A percentile compares a stretch with the other conserved stretches of the same genome.
Conservation (phyloP, 139 green algal genomes). For the Pseudopediastrum boryanum region DNA sequence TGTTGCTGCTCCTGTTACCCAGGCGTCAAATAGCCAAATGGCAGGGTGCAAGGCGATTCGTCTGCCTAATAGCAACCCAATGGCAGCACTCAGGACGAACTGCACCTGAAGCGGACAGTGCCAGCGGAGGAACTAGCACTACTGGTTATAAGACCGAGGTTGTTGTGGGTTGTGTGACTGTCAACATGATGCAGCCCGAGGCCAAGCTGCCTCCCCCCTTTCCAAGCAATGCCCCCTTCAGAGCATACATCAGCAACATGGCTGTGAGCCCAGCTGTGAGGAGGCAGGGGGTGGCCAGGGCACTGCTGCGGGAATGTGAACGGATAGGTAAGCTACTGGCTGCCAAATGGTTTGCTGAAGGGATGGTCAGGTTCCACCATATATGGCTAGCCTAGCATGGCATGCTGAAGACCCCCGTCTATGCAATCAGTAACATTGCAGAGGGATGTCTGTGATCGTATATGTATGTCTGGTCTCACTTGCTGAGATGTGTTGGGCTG, state of each 20-base stretch:
- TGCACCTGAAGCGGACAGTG: constrained; percentile 4
- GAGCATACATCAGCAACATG: constrained; percentile 75
- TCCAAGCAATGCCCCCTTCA: constrained; percentile 56
- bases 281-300: constrained; percentile 51
- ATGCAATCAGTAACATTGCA: neutral
- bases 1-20: too few relatives aligned
- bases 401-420: neutral
- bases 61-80: constrained; percentile 13
- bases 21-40: constrained; percentile 31
- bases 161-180: constrained; percentile 10
- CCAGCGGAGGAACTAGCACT: neutral
- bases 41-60: neutral
- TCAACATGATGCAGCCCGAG: constrained; percentile 48
- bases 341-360: too few relatives aligned
- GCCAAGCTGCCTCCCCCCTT: constrained; percentile 75
- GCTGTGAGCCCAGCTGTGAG: constrained; percentile 51
- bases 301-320: constrained; percentile 57
- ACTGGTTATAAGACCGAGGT: neutral
- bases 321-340: constrained; percentile 58
- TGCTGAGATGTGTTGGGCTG: too few relatives aligned
- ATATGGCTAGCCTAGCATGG: neutral
- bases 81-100: neutral
- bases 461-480: neutral
- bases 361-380: neutral
- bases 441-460: neutral